Evolutionary conservation across 768 basidiomycete species (phyloP), one percentile per base, ranked within the genome.

Genomic region (Agrocybe pediades): DNA sequence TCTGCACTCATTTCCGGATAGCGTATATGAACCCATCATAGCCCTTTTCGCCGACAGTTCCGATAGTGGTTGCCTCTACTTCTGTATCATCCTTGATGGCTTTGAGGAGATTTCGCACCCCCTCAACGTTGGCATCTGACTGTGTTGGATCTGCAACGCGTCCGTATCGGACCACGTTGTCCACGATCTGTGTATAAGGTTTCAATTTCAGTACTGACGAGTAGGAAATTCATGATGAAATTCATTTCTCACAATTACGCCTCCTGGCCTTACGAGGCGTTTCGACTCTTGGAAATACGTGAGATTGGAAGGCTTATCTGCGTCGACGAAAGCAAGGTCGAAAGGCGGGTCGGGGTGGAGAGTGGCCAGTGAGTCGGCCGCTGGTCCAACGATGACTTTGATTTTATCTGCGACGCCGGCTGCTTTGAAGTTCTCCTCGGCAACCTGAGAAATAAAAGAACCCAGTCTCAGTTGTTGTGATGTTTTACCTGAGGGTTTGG

Each of bases 251-350:
- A 83, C 83, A 51, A 89, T 85, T 19, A 87, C 76, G 13, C 85
- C 86, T 11, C 84, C 82, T 39, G 75, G 75, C 45, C 80, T 73
- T 0, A 83, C 74, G 6, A 89, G 72, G 13, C 86, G 77, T 62
- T 88, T 83, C 0, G 80, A 81, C 55, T 88, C 78, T 1, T 65
- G 69, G 68, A 84, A 86, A 62, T 88, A 88, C 3, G 72, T 71
- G 20, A 73, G 49, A 56, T 84, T 84, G 36, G 72, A 74, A 3
- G 70, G 65, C 63, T 88, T 88, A 70, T 88, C 85, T 6, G 86
- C 88, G 67, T 89, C 87, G 56, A 88, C 86, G 73, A 89, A 90
- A 2, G 76, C 75, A 17, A 90, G 66, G 65, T 89, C 87, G 64
- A 86, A 88, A 1, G 76, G 78, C 3, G 69, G 66, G 9, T 76